Evolutionary conservation across 768 basidiomycete genomes (phyloP).

Genomic region (Pleurotus pulmonarius): DNA sequence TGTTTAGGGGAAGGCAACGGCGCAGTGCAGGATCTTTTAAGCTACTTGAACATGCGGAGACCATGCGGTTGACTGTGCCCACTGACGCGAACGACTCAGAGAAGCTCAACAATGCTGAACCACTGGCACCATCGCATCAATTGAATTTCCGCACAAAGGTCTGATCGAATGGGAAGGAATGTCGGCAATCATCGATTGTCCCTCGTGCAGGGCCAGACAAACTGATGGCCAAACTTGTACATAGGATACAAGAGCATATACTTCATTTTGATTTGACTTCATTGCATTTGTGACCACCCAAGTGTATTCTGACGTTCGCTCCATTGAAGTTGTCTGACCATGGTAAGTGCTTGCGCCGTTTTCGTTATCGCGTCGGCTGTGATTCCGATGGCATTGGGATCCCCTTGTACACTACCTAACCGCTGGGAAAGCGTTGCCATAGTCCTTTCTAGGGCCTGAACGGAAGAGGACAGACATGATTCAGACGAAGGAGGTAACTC

Average conservation of each 20-base stretch:
- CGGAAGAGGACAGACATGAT: slow-evolving; percentile 28
- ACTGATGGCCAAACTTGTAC: too few relatives aligned
- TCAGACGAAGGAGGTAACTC: neutral
- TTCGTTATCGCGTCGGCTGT: slow-evolving; percentile 71
- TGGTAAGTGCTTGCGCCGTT: slow-evolving; percentile 55
- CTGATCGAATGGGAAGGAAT: too few relatives aligned
- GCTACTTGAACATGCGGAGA: slow-evolving; percentile 7
- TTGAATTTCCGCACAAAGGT: too few relatives aligned
- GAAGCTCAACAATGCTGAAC: too few relatives aligned
- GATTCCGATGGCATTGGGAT: slow-evolving; percentile 46
- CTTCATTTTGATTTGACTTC: too few relatives aligned
- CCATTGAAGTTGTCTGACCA: slow-evolving; percentile 56
- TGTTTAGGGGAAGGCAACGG: neutral
- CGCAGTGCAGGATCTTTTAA: slow-evolving; percentile 3
- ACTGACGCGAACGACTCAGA: neutral
- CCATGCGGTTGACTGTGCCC: slow-evolving; percentile 5
- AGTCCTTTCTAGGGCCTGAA: slow-evolving; percentile 47
- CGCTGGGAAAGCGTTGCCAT: slow-evolving; percentile 50
- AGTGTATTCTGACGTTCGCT: slow-evolving; percentile 31
- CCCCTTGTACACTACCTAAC: slow-evolving; percentile 35
- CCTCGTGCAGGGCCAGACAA: too few relatives aligned
- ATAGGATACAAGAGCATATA: too few relatives aligned
- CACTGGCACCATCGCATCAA: too few relatives aligned
- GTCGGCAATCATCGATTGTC: too few relatives aligned
- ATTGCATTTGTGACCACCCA: neutral